Evolutionary conservation across 345 rosid genomes (phyloP).

Genomic region (Arabidopsis arenosa): DNA sequence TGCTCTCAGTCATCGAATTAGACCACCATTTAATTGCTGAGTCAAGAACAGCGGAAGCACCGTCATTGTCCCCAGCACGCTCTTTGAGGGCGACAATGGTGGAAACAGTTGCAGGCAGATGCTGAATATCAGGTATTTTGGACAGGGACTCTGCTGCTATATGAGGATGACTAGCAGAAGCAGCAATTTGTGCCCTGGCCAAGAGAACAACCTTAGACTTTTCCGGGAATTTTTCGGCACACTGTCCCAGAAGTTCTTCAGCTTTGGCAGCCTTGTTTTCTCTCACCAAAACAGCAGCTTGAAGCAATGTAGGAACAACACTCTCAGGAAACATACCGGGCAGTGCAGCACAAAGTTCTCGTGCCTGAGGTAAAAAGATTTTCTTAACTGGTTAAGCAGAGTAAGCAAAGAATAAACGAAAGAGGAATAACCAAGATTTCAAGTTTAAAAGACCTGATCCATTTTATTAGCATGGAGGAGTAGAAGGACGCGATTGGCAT

Average conservation of each 20-base stretch:
- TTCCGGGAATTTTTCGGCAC: conserved; percentile 68
- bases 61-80: conserved; percentile 85
- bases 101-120: conserved; percentile 90
- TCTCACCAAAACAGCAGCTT: conserved; percentile 85
- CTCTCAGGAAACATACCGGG: conserved; percentile 69
- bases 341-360: conserved; percentile 74
- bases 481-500: conserved; percentile 78
- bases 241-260: conserved; percentile 79
- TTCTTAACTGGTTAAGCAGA: conserved; percentile 4
- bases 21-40: conserved; percentile 93
- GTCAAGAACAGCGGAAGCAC: conserved; percentile 76
- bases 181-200: conserved; percentile 94
- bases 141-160: conserved; percentile 85
- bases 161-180: conserved; percentile 78
- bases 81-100: conserved; percentile 90
- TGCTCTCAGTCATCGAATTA: conserved; percentile 80
- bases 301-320: conserved; percentile 71
- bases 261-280: conserved; percentile 90
- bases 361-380: conserved; percentile 60
- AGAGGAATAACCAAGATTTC: conserved; percentile 14
- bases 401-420: conserved; percentile 9
- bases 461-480: conserved; percentile 95
- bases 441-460: conserved; percentile 68
- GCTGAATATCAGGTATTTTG: conserved; percentile 79
- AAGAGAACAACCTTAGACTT: conserved; percentile 71